Conservation (phyloP, 2,329 filamentous ascomycete species). For the Knoxdaviesia capensis region DNA sequence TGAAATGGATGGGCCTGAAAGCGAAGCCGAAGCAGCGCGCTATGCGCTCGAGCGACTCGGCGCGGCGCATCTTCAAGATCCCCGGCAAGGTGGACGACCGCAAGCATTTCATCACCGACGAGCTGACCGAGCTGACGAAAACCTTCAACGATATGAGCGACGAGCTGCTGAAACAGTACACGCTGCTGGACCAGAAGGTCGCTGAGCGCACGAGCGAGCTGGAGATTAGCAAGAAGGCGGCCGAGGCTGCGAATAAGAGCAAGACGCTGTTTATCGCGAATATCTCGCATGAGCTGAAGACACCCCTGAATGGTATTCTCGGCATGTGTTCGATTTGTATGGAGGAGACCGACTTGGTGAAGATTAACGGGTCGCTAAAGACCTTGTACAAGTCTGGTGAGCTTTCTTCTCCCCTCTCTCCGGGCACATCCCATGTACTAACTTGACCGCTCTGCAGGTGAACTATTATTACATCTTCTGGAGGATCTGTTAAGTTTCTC, state of each 20-base stretch:
- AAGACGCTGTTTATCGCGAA: conserved; percentile 97
- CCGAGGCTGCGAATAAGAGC: conserved; percentile 87
- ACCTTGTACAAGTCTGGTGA: conserved; percentile 67
- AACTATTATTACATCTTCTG: conserved; percentile 65
- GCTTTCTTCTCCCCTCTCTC: not conserved
- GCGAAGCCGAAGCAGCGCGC: conserved; percentile 12
- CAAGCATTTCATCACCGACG: conserved; percentile 61
- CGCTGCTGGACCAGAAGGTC: conserved; percentile 66
- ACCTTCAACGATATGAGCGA: conserved; percentile 94
- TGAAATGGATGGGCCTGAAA: conserved; percentile 7
- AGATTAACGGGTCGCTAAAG: conserved; percentile 66
- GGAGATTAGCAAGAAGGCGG: conserved; percentile 76
- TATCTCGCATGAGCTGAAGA: conserved; percentile 74
- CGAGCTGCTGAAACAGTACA: conserved; percentile 73
- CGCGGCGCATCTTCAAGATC: conserved; percentile 53
- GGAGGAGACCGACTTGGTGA: conserved; percentile 63
- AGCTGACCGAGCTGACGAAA: conserved; percentile 60
- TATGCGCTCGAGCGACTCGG: conserved; percentile 1
- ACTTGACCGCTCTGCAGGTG: conserved; percentile 17
- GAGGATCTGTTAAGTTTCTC: conserved; percentile 85
- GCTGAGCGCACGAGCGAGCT: conserved; percentile 65
- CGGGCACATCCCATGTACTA: not conserved
- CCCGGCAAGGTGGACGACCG: conserved; percentile 62
- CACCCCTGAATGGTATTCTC: conserved; percentile 84
- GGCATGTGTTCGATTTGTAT: conserved; percentile 89